Evolutionary conservation across 1,284 basidiomycete species (phyloP).

Genomic region (Apiotrichum akiyoshidainum): DNA sequence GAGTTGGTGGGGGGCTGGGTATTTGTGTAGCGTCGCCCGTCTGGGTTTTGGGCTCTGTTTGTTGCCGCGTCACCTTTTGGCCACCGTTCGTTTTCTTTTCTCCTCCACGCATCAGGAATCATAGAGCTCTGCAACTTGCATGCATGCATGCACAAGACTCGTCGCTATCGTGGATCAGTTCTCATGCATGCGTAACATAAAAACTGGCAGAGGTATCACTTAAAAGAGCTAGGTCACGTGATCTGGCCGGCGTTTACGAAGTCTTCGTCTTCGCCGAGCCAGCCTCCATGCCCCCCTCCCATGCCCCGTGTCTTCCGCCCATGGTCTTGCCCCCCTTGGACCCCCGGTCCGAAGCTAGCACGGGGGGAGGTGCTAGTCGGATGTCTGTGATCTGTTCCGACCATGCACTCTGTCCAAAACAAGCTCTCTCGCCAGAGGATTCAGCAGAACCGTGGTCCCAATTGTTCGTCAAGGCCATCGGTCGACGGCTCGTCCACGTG

Average conservation of each 20-base stretch:
- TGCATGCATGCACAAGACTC: conserved; percentile 6
- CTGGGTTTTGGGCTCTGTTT: conserved; percentile 1
- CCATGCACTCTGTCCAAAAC: too few species aligned
- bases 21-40: conserved; percentile 2
- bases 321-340: background rate
- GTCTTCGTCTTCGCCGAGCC: conserved; percentile 2
- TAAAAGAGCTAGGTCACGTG: background rate
- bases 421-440: too few species aligned
- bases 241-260: conserved; percentile 2
- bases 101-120: background rate
- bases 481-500: background rate
- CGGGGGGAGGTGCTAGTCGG: background rate
- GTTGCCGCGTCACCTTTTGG: conserved; percentile 3
- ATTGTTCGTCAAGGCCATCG: too few species aligned
- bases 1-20: conserved; percentile 4
- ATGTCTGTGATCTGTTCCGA: background rate
- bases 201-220: background rate
- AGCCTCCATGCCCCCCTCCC: background rate
- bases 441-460: too few species aligned
- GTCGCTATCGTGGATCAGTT: background rate
- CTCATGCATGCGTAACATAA: conserved; percentile 3
- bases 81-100: conserved; percentile 3
- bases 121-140: background rate
- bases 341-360: background rate
- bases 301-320: background rate